phyloP scores from a whole-genome alignment of 352 stramenopile species.

The Globisporangium paroecandrum region DNA sequence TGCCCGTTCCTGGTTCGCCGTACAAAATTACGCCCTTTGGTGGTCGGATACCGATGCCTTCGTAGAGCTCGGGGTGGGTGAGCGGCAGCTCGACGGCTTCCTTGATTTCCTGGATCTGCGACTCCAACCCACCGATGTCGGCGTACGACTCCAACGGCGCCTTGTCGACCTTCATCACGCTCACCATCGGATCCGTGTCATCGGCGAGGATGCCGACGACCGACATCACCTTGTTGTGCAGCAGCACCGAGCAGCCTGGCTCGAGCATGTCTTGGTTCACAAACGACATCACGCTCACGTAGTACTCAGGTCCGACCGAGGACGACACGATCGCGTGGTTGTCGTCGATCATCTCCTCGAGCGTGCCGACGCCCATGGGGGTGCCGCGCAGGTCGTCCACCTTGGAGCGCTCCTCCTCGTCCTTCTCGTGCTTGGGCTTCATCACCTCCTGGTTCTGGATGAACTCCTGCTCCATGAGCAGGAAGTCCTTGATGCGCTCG shows the following conservation, averaged over 20 bases:
- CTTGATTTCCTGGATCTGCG: conserved; percentile 96
- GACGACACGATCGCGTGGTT: conserved; percentile 99
- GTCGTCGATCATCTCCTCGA: conserved; percentile 99
- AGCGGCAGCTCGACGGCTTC: conserved; percentile 96
- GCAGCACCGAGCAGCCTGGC: conserved; percentile 96
- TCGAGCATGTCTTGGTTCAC: conserved; percentile 99
- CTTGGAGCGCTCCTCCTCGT: conserved; percentile 98
- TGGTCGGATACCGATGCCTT: conserved; percentile 98
- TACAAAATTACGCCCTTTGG: conserved; percentile 99
- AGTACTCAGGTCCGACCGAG: conserved; percentile 98
- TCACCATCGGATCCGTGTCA: conserved; percentile 99
- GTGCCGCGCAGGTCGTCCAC: conserved; percentile 98
- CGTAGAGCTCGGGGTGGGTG: conserved; percentile 99
- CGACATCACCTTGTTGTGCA: conserved; percentile 99
- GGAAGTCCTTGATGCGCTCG: conserved; percentile 99
- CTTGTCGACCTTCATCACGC: conserved; percentile 99
- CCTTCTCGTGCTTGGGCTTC: conserved; percentile 99
- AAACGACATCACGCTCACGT: conserved; percentile 99
- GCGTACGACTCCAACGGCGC: conserved; percentile 98
- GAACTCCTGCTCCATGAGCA: conserved; percentile 99
- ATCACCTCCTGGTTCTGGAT: conserved; percentile 99
- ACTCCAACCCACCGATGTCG: conserved; percentile 99
- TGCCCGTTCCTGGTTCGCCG: conserved; percentile 98
- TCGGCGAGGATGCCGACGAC: conserved; percentile 99
- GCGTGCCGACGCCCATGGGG: conserved; percentile 96